Evolutionary conservation across 257 asterid species (phyloP).

Genomic region (Vinca minor): DNA sequence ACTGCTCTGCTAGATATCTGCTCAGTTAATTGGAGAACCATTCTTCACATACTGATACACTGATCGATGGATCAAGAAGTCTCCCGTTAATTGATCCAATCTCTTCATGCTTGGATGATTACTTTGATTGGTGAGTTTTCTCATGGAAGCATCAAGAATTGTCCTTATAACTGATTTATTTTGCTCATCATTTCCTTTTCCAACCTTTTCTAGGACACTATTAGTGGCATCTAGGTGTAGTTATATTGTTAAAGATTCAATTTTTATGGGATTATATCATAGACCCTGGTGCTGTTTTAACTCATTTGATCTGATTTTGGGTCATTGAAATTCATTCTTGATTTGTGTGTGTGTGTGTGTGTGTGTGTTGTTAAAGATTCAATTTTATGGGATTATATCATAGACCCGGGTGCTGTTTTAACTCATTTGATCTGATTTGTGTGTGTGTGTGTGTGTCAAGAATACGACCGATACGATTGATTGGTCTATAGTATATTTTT

Average conservation of each 20-base stretch:
- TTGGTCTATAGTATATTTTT: not conserved
- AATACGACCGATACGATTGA: too few relatives aligned
- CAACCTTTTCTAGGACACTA: too few relatives aligned
- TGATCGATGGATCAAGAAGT: too few relatives aligned
- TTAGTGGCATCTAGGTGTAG: not conserved
- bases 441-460: not conserved
- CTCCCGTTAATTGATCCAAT: too few relatives aligned
- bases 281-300: not conserved
- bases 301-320: conserved; percentile 1
- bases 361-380: not conserved
- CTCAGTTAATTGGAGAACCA: too few relatives aligned
- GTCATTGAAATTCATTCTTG: not conserved
- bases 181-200: not conserved
- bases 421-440: too few relatives aligned
- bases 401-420: too few relatives aligned
- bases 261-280: not conserved
- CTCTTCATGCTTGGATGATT: too few relatives aligned
- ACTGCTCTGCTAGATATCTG: too few relatives aligned
- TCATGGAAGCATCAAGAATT: not conserved
- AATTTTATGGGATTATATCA: too few relatives aligned
- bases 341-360: too few relatives aligned
- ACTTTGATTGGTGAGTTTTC: conserved; percentile 7
- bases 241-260: not conserved
- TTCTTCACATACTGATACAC: too few relatives aligned
- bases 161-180: not conserved